Evolutionary conservation across 306 rosid genomes (phyloP).

Genomic region (Dalbergia cochinchinensis): DNA sequence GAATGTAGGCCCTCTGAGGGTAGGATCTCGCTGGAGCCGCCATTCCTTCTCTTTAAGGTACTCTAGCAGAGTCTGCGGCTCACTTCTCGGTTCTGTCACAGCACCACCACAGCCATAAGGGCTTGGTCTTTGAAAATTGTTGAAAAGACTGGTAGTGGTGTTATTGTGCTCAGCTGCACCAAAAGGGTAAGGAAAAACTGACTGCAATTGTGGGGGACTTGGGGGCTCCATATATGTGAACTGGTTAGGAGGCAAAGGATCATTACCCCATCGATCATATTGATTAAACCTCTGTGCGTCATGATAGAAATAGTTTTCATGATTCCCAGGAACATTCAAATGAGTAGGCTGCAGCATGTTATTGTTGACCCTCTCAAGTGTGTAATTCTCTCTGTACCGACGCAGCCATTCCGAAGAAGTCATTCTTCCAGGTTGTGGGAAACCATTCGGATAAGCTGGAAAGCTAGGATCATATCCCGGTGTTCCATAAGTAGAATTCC

Average conservation of each 20-base stretch:
- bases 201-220: neutral
- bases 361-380: neutral
- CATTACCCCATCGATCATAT: no score
- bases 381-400: neutral
- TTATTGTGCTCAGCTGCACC: neutral
- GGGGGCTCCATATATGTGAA: neutral
- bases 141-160: neutral
- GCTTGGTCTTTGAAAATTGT: neutral
- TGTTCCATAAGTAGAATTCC: neutral
- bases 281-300: neutral
- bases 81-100: neutral
- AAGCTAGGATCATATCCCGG: neutral
- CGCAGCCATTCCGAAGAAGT: neutral
- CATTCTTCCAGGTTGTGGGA: neutral
- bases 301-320: neutral
- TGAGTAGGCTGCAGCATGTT: neutral
- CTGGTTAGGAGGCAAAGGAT: neutral
- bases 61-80: neutral
- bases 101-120: neutral
- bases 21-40: neutral
- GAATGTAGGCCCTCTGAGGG: neutral
- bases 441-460: neutral
- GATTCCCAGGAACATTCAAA: neutral
- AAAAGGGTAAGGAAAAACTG: neutral
- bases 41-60: constrained; percentile 1